Base-by-base conservation (phyloP, 2,329 filamentous ascomycete genomes). In the Fusarium scirpi region DNA sequence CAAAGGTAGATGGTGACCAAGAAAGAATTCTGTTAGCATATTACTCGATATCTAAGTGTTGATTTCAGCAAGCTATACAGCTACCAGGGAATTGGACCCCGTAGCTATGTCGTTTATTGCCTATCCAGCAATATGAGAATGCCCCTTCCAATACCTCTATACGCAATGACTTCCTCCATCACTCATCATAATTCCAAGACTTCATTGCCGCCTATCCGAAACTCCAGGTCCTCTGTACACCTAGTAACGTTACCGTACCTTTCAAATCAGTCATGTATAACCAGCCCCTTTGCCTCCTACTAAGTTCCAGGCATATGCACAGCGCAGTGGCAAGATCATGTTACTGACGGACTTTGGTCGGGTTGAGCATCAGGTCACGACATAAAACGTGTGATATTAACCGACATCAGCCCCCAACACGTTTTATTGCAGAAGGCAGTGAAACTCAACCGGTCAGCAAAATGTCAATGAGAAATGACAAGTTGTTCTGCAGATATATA, bases 361-460 rank as follows among this genome's bases (percentile, higher is more conserved):
- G 55, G 38, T 41, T 46, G 43, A 10, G 18, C 30, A 60, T 46
- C 27, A 46, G 30, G 22, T 58, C 57, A 62, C 54, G 22, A 20
- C 34, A 29, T 52, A 11, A 25, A 70, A 67, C 67, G 70, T 67
- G 46, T 53, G 62, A 70, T 20, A 48, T 58, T 10, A 43, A 41
- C 40, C 56, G 46, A 18, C 25, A 22, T 65, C 53, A 51, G 48
- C 44, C 47, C 55, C 18, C 30, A 58, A 6, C 46, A 56, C n/a
- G 38, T 41, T 57, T 58, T 48, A 34, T 45, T 24, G 43, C 46
- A 54, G n/a, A 49, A 58, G 71, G 71, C 45, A 54, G 71, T 74
- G 67, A 47, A 55, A 74, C 69, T 49, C 40, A 22, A 59, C 69
- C 71, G 71, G 71, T 74, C 58, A 72, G 34, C 34, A 53, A 54